Conservation (phyloP, 1,284 basidiomycete genomes). For the Pterula multifida region DNA sequence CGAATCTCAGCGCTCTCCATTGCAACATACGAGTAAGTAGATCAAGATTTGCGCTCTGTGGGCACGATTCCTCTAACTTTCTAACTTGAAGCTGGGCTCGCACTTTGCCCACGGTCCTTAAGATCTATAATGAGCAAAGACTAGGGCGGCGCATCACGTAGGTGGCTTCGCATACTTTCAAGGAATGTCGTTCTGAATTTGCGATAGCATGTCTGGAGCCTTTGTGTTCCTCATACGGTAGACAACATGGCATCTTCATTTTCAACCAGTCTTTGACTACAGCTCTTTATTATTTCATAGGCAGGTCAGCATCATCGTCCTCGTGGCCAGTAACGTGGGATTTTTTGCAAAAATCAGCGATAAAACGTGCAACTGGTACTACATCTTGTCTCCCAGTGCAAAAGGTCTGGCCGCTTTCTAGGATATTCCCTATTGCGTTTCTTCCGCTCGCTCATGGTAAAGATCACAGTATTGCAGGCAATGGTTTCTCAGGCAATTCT, state of each 20-base stretch:
- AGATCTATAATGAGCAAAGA: slow-evolving; percentile 1
- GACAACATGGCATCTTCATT: neutral
- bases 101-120: neutral
- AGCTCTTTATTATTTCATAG: neutral
- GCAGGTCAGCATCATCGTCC: neutral
- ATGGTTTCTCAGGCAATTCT: neutral
- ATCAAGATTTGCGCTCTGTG: neutral
- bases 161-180: neutral
- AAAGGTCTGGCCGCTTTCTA: neutral
- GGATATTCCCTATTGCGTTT: neutral
- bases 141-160: neutral
- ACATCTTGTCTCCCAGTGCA: neutral
- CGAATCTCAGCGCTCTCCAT: neutral
- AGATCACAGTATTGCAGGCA: neutral
- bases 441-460: neutral
- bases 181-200: neutral
- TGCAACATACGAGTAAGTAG: neutral
- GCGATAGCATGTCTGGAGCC: neutral
- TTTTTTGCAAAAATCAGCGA: neutral
- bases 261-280: neutral
- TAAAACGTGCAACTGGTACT: neutral
- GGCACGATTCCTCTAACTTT: neutral
- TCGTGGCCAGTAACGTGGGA: neutral
- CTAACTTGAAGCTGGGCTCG: neutral
- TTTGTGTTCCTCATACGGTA: neutral